Evolutionary conservation across 345 rosid species (phyloP).

Genomic region (Eucalyptus tenuipes): DNA sequence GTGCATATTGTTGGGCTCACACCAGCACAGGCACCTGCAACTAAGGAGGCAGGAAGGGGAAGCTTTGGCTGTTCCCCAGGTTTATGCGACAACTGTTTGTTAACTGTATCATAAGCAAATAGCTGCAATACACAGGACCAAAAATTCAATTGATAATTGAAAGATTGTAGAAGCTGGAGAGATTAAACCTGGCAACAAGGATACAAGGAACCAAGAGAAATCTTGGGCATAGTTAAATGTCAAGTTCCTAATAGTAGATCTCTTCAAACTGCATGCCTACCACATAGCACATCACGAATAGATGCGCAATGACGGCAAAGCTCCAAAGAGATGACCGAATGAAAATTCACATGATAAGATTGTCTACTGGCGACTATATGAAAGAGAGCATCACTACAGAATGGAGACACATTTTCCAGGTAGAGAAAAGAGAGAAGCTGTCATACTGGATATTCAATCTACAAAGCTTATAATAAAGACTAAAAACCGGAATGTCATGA

Average conservation of each 20-base stretch:
- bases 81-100: conserved; percentile 57
- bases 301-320: background rate
- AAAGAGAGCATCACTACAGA: background rate
- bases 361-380: background rate
- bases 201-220: background rate
- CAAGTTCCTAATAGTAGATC: background rate
- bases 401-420: background rate
- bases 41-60: conserved; percentile 68
- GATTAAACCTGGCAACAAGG: background rate
- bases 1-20: conserved; percentile 91
- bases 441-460: background rate
- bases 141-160: background rate
- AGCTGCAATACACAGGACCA: conserved; percentile 29
- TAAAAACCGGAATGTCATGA: background rate
- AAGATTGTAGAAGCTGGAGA: background rate
- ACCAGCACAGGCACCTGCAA: conserved; percentile 98
- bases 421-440: background rate
- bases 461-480: background rate
- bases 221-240: background rate
- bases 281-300: background rate
- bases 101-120: conserved; percentile 80
- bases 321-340: background rate
- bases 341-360: background rate
- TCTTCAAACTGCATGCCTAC: background rate
- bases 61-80: conserved; percentile 61